Percentiles rank a stretch among this genome's conserved stretches.
These are phyloP conservation scores for Bertia moriformis DNA, from an alignment of 2,329 filamentous ascomycete genomes.

Conservation along the genomic window DNA sequence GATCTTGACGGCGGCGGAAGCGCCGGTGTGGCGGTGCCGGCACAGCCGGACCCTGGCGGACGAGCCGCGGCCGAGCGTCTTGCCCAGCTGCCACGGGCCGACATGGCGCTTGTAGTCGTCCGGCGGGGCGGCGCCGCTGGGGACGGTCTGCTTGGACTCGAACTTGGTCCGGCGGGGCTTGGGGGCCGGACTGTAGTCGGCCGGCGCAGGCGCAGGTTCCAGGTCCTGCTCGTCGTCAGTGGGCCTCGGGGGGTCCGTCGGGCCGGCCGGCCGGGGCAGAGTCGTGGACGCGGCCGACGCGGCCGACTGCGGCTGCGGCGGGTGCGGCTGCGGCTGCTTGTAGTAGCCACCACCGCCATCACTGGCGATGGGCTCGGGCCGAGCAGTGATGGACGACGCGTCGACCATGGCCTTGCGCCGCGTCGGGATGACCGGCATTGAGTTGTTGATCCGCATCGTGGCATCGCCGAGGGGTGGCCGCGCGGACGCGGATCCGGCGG, in stretches of 20 bases:
- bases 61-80: conserved; percentile 75
- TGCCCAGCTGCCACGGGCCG: conserved; percentile 86
- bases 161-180: not conserved
- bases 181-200: conserved; percentile 8
- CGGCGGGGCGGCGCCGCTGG: conserved; percentile 11
- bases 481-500: too few species aligned
- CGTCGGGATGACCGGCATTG: conserved; percentile 11
- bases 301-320: not conserved
- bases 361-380: conserved; percentile 26
- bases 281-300: not conserved
- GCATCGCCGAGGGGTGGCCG: conserved; percentile 34
- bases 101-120: conserved; percentile 56
- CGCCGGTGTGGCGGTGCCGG: conserved; percentile 62
- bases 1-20: conserved; percentile 87
- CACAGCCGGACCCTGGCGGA: conserved; percentile 79
- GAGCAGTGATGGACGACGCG: conserved; percentile 2
- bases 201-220: too few species aligned
- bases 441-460: conserved; percentile 28
- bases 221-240: not conserved
- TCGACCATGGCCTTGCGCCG: conserved; percentile 4
- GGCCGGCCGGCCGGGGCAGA: too few species aligned
- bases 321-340: not conserved
- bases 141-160: not conserved
- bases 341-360: conserved; percentile 8
- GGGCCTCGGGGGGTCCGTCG: not conserved